phyloP scores from a whole-genome alignment of 768 basidiomycete genomes.

The Lactarius sp. region DNA sequence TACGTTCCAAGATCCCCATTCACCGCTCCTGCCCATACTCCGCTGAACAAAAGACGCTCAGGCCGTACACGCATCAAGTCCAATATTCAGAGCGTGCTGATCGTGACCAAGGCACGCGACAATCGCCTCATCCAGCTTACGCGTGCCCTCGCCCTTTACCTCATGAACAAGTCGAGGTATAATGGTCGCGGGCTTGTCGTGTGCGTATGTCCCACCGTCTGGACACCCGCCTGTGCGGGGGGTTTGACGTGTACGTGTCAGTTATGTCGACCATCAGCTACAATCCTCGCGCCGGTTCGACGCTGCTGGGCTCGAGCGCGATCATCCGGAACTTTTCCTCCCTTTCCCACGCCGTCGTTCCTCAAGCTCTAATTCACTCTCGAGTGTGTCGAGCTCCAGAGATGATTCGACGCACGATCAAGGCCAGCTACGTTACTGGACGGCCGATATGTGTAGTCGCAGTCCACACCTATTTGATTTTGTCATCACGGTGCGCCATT shows the following conservation, averaged over 20 bases:
- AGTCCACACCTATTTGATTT: conserved; percentile 95
- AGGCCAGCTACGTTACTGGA: conserved; percentile 97
- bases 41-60: conserved; percentile 31
- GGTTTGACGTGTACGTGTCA: conserved; percentile 31
- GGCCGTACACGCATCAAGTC: conserved; percentile 89
- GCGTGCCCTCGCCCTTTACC: conserved; percentile 86
- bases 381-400: conserved; percentile 46
- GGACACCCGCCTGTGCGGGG: conserved; percentile 23
- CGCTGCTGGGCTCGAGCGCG: conserved; percentile 78
- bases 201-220: conserved; percentile 39
- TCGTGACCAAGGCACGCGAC: conserved; percentile 97
- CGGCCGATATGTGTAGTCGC: conserved; percentile 88
- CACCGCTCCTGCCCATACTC: background rate
- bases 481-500: conserved; percentile 79
- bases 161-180: conserved; percentile 81
- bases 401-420: conserved; percentile 51
- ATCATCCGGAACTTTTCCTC: conserved; percentile 83
- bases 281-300: conserved; percentile 89
- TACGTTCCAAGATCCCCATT: conserved; percentile 34
- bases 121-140: conserved; percentile 95
- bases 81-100: conserved; percentile 87
- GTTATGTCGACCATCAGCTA: conserved; percentile 94
- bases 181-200: conserved; percentile 81
- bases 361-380: conserved; percentile 59
- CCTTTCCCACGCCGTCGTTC: conserved; percentile 73